These are phyloP conservation scores for Bipolaris zeicola DNA, from an alignment of 2,329 filamentous ascomycete genomes.

Conservation along the genomic window DNA sequence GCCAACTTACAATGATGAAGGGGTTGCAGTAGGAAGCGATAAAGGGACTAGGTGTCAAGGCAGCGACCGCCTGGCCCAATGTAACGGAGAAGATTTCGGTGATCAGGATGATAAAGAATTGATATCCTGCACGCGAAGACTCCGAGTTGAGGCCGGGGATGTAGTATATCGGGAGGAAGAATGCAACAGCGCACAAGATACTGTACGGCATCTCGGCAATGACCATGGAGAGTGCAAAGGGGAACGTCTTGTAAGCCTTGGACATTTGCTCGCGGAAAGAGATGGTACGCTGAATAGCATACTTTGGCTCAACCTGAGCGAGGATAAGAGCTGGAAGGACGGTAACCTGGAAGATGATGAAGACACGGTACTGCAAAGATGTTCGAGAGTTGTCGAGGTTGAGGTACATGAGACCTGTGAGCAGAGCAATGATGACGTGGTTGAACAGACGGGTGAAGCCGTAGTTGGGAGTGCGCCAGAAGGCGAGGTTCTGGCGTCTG, in stretches of 20 bases:
- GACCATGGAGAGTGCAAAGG: constrained; percentile 79
- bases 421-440: constrained; percentile 76
- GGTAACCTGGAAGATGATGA: constrained; percentile 88
- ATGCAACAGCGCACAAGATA: constrained; percentile 76
- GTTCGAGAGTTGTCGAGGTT: constrained; percentile 76
- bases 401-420: constrained; percentile 80
- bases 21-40: constrained; percentile 82
- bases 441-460: constrained; percentile 87
- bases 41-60: constrained; percentile 77
- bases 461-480: constrained; percentile 88
- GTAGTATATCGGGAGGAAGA: constrained; percentile 85
- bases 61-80: constrained; percentile 72
- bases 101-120: constrained; percentile 83
- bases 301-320: constrained; percentile 83
- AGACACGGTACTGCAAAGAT: constrained; percentile 83
- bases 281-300: constrained; percentile 76
- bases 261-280: constrained; percentile 85
- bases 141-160: constrained; percentile 74
- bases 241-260: constrained; percentile 83
- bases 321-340: constrained; percentile 84
- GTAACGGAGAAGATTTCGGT: constrained; percentile 86
- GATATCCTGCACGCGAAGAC: constrained; percentile 74
- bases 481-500: constrained; percentile 74
- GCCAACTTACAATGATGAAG: constrained; percentile 25
- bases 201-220: constrained; percentile 84